A percentile compares a stretch with the other conserved stretches of the same genome.
Evolutionary conservation across 768 basidiomycete species (phyloP).

Genomic region (Auriculariales sp.): DNA sequence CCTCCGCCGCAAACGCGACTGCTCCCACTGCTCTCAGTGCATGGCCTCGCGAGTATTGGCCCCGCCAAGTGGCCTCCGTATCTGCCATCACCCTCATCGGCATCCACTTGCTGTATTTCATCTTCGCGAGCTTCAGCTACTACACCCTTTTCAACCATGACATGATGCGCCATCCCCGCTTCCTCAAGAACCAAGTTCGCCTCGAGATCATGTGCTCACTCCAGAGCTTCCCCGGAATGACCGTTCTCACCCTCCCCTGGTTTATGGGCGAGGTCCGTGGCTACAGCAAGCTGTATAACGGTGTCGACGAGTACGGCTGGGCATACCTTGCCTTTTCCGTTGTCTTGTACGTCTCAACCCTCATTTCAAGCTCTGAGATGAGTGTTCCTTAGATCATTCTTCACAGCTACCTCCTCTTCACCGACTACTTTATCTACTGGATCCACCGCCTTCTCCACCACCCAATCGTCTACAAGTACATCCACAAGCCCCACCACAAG

Average conservation of each 20-base stretch:
- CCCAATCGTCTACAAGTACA: constrained; percentile 70
- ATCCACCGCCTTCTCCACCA: constrained; percentile 83
- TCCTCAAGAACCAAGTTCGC: constrained; percentile 62
- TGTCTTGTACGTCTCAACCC: background rate
- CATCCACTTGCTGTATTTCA: constrained; percentile 75
- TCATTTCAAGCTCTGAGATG: background rate
- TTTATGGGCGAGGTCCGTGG: constrained; percentile 88
- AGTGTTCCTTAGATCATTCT: constrained; percentile 6
- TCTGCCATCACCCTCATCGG: constrained; percentile 59
- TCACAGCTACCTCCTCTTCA: constrained; percentile 63
- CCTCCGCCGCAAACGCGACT: constrained; percentile 29
- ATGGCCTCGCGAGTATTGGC: constrained; percentile 76
- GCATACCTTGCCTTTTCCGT: constrained; percentile 52
- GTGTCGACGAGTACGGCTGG: constrained; percentile 69
- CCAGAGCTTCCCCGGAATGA: constrained; percentile 72
- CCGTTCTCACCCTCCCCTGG: constrained; percentile 77
- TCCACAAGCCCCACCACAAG: constrained; percentile 98
- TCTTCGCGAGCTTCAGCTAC: constrained; percentile 78
- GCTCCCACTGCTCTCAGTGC: constrained; percentile 39
- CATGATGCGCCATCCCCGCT: constrained; percentile 91
- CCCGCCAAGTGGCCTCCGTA: constrained; percentile 65
- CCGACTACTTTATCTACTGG: constrained; percentile 94
- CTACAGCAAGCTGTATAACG: constrained; percentile 62
- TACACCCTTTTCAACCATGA: constrained; percentile 81
- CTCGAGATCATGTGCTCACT: constrained; percentile 65